Evolutionary conservation across 208 protist species (phyloP), one percentile per base, ranked within the genome.

Genomic region (Trypanosoma mega): DNA sequence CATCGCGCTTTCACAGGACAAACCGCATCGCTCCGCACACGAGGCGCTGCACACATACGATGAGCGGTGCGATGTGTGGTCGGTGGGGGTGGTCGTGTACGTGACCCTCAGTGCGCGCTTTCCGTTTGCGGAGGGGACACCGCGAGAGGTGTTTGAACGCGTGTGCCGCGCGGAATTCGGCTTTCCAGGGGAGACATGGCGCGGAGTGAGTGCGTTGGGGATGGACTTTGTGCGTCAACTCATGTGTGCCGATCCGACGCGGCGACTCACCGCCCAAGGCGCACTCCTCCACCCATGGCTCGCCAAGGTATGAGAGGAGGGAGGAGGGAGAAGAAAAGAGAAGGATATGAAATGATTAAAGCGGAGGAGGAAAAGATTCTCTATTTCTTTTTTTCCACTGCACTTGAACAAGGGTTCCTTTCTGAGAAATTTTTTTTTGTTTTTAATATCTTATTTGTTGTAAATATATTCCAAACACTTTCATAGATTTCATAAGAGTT

Each of bases 41-140:
- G 39, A 5, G 14, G 16, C 1, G 16, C 29, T 9, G 11, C 43
- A 65, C 29, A 55, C 79, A 4, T 97, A 96, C 68, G 84, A 90
- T 50, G 87, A 90, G 60, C 92, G 92, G 68, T 95, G 90, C 59
- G 92, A 97, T 61, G 44, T 96, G 26, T 97, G 92, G 90, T 94
- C 92, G 0, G 68, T 90, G 21, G 92, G 92, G 8, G 86, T 97
- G 9, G 68, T 96, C 0, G 48, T 69, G 18, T 97, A 91, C 55
- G 85, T 90, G 4, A 80, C 90, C 72, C 63, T 96, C 39, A 93
- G 76, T 27, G 92, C 86, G 4, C 51, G 78, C 51, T 47, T 96
- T 30, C 92, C 92, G 3, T 96, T 96, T 47, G 80, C 87, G 50
- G 88, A 82, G 9, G 37, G 53, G 8, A 87, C 73, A 18, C 76